Base-by-base conservation (phyloP, 2,329 filamentous ascomycete species). In the Coniochaeta sp. region DNA sequence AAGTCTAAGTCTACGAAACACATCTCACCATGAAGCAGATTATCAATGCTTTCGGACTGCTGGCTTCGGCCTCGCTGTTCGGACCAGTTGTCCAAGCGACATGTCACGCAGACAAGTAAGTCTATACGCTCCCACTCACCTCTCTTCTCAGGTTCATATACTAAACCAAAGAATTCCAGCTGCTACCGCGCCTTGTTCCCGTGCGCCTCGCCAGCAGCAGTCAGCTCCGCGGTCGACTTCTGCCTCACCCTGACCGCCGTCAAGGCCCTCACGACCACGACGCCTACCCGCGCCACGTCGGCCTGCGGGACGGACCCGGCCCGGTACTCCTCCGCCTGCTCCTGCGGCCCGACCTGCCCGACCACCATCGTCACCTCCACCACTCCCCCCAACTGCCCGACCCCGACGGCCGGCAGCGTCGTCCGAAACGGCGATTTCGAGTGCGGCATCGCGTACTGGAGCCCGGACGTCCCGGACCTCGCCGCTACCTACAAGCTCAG, bases 111-210 rank as follows among this genome's bases (percentile, higher is more conserved):
- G 47, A 52, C 47, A 52, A 52, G 47, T 47, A 47, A 5, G 42
- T 10, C 3, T n/a, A 9, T 22, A 47, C 42, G 6, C 47, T 14
- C 47, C 14, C 47, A 47, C 22, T 26, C 42, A 24, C 4, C 14
- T 24, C 42, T 22, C 9, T n/a, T 17, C 24, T 22, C 6, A 52
- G 22, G 24, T 9, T 22, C 19, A 52, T 14, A 52, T 17, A 55
- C 38, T 50, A 34, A 36, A 24, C 28, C 19, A n/a, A n/a, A 26
- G 0, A 38, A 1, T 30, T 28, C 44, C 55, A 66, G 65, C 57
- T 67, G 60, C 59, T 62, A 65, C 52, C 63, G 67, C 32, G 60
- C 66, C 44, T 60, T 71, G 34, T 62, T 66, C 55, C 59, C 62
- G 16, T 67, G 65, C 61, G 57, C 63, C 0, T 62, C 57, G 9